Percentiles rank a stretch among this genome's conserved stretches.
phyloP scores from a whole-genome alignment of 371 early-diverging fungal species.

The Nematocida sp. region DNA sequence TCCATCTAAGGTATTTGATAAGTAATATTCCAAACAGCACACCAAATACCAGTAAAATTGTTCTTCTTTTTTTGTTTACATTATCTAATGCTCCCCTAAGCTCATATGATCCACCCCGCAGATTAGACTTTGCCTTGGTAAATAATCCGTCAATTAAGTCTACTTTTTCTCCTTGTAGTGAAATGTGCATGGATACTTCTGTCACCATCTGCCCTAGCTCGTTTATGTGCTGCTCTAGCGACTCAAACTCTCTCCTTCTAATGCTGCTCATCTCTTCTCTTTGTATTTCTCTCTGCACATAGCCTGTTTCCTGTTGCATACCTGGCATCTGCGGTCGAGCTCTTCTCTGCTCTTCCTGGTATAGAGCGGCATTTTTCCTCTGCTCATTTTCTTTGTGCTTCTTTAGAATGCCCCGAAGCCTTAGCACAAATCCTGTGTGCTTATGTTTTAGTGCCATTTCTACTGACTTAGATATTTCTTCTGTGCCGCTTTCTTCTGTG shows the following conservation, averaged over 20 bases:
- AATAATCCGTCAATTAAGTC: slow-evolving; percentile 68
- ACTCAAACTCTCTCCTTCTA: slow-evolving; percentile 57
- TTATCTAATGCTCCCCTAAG: slow-evolving; percentile 16
- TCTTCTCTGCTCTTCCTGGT: background rate
- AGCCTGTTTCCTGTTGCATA: background rate
- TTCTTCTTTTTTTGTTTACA: slow-evolving; percentile 40
- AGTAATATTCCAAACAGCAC: slow-evolving; percentile 39
- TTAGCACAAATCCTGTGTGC: background rate
- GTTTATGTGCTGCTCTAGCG: slow-evolving; percentile 66
- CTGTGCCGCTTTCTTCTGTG: background rate
- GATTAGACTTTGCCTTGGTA: slow-evolving; percentile 21
- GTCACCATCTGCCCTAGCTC: slow-evolving; percentile 70
- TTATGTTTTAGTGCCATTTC: background rate
- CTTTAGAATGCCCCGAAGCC: background rate
- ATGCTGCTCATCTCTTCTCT: slow-evolving; percentile 53
- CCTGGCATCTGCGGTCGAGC: background rate
- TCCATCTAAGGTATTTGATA: slow-evolving; percentile 20
- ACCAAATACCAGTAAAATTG: slow-evolving; percentile 33
- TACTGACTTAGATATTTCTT: background rate
- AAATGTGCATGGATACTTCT: slow-evolving; percentile 70
- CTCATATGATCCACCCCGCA: slow-evolving; percentile 44
- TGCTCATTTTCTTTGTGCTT: slow-evolving; percentile 26
- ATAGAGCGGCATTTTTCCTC: slow-evolving; percentile 2
- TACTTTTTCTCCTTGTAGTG: slow-evolving; percentile 69
- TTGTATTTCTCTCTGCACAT: slow-evolving; percentile 17